phyloP scores from a whole-genome alignment of 495 filamentous ascomycete genomes.

The Neurospora hispaniola region DNA sequence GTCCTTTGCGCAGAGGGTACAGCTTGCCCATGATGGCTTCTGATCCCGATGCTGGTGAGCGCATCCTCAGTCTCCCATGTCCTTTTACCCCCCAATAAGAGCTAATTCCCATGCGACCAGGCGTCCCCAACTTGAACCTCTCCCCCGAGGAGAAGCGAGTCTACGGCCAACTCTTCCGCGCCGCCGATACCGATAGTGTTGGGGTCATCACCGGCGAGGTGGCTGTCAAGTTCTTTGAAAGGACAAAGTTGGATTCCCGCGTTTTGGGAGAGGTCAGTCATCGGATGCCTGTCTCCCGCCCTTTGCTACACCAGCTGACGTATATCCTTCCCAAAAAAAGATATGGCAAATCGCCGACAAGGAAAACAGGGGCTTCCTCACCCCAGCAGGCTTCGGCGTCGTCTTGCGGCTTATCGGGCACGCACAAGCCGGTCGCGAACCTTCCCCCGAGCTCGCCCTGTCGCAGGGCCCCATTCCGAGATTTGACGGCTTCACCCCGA shows the following conservation, averaged over 20 bases:
- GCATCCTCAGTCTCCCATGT: background rate
- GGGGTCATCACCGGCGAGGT: constrained; percentile 95
- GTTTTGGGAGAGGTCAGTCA: constrained; percentile 71
- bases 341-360: constrained; percentile 99
- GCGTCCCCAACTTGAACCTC: constrained; percentile 68
- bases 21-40: constrained; percentile 21
- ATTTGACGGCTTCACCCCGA: constrained; percentile 64
- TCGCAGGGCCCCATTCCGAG: constrained; percentile 78
- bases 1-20: constrained; percentile 3
- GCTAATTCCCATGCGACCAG: constrained; percentile 19
- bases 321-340: constrained; percentile 27
- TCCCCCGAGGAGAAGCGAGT: constrained; percentile 85
- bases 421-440: constrained; percentile 75
- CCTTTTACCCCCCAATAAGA: background rate
- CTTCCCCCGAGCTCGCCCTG: constrained; percentile 60
- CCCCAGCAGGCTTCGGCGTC: constrained; percentile 80
- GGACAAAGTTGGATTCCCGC: constrained; percentile 74
- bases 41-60: constrained; percentile 21
- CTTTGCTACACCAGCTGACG: constrained; percentile 6
- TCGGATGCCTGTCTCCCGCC: background rate
- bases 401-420: constrained; percentile 91
- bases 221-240: constrained; percentile 96
- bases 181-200: constrained; percentile 78
- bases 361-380: constrained; percentile 89
- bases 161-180: constrained; percentile 82